Evolutionary conservation across 345 rosid species (phyloP).

Genomic region (Salix arbutifolia): DNA sequence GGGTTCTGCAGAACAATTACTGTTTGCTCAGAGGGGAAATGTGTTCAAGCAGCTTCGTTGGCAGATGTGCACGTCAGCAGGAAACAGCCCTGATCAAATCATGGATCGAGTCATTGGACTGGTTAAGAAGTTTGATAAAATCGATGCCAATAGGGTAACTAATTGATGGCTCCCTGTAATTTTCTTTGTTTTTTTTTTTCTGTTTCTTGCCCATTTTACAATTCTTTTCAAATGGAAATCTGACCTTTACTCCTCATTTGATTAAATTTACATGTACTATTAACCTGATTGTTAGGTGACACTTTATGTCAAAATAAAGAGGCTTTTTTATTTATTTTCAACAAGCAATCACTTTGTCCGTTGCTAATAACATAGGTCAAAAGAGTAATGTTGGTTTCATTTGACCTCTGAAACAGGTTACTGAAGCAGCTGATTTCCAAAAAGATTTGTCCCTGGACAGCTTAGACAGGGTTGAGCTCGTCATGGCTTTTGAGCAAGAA

Average conservation of each 20-base stretch:
- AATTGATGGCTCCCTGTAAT: not conserved
- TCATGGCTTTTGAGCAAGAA: conserved; percentile 67
- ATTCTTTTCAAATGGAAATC: not conserved
- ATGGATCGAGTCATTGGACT: conserved; percentile 40
- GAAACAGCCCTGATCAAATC: conserved; percentile 30
- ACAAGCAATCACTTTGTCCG: not conserved
- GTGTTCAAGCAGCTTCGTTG: conserved; percentile 20
- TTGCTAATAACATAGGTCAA: not conserved
- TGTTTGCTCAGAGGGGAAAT: conserved; percentile 13
- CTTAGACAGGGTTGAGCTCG: conserved; percentile 64
- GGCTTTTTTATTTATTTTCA: not conserved
- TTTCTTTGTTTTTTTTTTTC: not conserved
- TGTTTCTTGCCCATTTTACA: not conserved
- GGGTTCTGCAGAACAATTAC: conserved; percentile 10
- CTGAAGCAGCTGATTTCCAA: conserved; percentile 56
- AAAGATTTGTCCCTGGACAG: conserved; percentile 61
- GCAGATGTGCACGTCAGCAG: conserved; percentile 28
- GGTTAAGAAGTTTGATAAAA: conserved; percentile 55
- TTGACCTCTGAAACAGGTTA: conserved; percentile 36
- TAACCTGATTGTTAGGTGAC: not conserved
- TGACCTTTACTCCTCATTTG: not conserved
- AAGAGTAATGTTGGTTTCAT: not conserved
- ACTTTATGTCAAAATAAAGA: not conserved
- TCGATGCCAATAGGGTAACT: conserved; percentile 50
- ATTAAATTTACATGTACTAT: not conserved